These are phyloP conservation scores for Cyclospora cayetanensis DNA, from an alignment of 169 alveolate species.

Conservation along the genomic window DNA sequence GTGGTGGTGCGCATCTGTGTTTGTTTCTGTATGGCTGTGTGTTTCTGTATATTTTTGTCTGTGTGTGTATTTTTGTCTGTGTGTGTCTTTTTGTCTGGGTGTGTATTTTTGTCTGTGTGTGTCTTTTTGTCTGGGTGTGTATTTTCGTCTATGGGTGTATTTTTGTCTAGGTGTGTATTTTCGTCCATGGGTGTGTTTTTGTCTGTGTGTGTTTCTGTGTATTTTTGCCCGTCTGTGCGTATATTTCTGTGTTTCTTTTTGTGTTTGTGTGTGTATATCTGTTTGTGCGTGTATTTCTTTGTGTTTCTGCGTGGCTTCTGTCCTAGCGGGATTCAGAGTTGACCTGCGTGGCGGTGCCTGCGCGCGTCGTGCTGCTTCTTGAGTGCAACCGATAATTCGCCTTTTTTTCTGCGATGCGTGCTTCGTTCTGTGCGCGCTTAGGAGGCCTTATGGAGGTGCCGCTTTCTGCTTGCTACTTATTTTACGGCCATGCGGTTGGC, in stretches of 20 bases:
- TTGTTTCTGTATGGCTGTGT: not conserved
- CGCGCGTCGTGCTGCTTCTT: too few relatives aligned
- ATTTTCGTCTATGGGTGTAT: not conserved
- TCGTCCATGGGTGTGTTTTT: too few relatives aligned
- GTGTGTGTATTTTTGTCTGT: not conserved
- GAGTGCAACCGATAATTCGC: too few relatives aligned
- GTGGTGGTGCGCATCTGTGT: not conserved
- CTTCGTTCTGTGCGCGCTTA: not conserved
- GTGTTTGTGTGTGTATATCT: not conserved
- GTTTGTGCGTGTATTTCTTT: not conserved
- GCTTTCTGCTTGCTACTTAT: not conserved
- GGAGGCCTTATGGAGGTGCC: slow-evolving; percentile 39
- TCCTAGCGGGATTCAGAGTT: too few relatives aligned
- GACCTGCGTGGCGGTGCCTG: too few relatives aligned
- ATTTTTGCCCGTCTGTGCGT: not conserved
- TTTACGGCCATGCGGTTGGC: not conserved
- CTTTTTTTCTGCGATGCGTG: too few relatives aligned
- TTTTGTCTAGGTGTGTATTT: not conserved
- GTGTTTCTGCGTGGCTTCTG: not conserved
- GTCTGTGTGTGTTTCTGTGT: not conserved
- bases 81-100: not conserved
- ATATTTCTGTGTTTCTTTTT: not conserved
- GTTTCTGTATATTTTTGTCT: too few relatives aligned
- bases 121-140: not conserved
- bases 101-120: not conserved